A percentile compares a stretch with the other conserved stretches of the same genome.
Evolutionary conservation across 2,329 filamentous ascomycete species (phyloP).

Genomic region (Akanthomyces lecanii): DNA sequence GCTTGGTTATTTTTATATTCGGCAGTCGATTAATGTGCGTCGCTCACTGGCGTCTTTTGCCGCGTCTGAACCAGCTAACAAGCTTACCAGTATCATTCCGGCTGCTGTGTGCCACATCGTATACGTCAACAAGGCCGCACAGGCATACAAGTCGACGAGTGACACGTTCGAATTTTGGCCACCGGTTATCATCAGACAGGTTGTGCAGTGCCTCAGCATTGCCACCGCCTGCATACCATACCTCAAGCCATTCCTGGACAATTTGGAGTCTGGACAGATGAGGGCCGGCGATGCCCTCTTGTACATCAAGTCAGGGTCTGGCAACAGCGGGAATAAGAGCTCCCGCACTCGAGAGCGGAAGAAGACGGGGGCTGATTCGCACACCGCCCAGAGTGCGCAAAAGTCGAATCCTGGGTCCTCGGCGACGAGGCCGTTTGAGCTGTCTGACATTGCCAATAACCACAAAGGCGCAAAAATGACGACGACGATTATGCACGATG

Average conservation of each 20-base stretch:
- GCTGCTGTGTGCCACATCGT: slow-evolving; percentile 10
- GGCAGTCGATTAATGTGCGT: slow-evolving; percentile 10
- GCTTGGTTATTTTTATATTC: slow-evolving; percentile 5
- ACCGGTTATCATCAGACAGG: slow-evolving; percentile 2
- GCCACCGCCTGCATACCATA: slow-evolving; percentile 8
- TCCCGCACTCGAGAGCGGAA: background rate
- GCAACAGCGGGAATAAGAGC: slow-evolving; percentile 8
- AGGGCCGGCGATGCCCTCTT: background rate
- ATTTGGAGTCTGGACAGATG: slow-evolving; percentile 12
- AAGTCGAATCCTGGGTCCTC: background rate
- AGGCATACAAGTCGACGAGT: background rate
- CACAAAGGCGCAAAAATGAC: background rate
- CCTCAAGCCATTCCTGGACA: slow-evolving; percentile 15
- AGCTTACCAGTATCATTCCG: background rate
- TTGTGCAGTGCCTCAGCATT: slow-evolving; percentile 10
- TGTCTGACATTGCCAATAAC: background rate
- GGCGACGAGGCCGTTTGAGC: background rate
- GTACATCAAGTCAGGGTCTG: slow-evolving; percentile 5
- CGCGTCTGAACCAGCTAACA: background rate
- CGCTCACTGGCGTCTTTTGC: too few relatives aligned
- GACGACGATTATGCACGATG: slow-evolving; percentile 2
- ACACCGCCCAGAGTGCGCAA: background rate
- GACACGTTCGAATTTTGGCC: slow-evolving; percentile 9
- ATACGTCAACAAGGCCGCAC: background rate
- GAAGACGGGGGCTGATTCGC: background rate